These are phyloP conservation scores for Kwoniella botswanensis DNA, from an alignment of 768 basidiomycete species.

Conservation along the genomic window DNA sequence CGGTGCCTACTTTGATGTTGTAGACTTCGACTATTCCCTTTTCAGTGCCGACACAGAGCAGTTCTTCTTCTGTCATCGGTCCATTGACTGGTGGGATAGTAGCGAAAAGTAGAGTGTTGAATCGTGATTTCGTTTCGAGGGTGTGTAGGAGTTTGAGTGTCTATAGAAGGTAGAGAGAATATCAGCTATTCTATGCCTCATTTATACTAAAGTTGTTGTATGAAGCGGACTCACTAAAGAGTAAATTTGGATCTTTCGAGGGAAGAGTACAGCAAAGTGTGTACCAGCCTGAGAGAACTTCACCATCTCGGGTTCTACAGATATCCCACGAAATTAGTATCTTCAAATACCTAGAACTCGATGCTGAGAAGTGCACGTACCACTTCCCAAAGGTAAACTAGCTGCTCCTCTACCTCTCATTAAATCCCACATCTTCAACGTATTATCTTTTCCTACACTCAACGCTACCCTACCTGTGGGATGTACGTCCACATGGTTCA, in stretches of 20 bases:
- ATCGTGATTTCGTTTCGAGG: constrained; percentile 75
- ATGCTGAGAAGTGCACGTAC: constrained; percentile 60
- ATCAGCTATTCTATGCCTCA: not conserved
- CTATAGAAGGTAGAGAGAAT: constrained; percentile 60
- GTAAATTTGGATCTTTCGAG: constrained; percentile 79
- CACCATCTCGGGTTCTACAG: constrained; percentile 85
- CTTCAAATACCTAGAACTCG: not conserved
- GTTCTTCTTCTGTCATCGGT: constrained; percentile 60
- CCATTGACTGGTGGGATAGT: constrained; percentile 60
- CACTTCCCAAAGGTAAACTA: constrained; percentile 86
- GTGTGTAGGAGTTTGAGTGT: constrained; percentile 77
- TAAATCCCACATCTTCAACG: constrained; percentile 96
- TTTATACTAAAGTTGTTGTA: not conserved
- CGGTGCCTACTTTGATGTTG: constrained; percentile 62
- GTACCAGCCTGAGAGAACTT: constrained; percentile 81
- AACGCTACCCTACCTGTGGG: constrained; percentile 89
- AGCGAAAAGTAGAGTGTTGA: constrained; percentile 83
- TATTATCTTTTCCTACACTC: constrained; percentile 86
- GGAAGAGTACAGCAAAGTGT: constrained; percentile 78
- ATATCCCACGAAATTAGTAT: not conserved
- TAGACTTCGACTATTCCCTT: constrained; percentile 83
- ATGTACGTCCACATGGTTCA: constrained; percentile 89
- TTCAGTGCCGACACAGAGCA: constrained; percentile 84
- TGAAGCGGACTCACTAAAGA: constrained; percentile 65
- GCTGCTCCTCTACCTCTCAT: constrained; percentile 91